These are phyloP conservation scores for Mycena rosella DNA, from an alignment of 768 basidiomycete genomes.

Conservation along the genomic window DNA sequence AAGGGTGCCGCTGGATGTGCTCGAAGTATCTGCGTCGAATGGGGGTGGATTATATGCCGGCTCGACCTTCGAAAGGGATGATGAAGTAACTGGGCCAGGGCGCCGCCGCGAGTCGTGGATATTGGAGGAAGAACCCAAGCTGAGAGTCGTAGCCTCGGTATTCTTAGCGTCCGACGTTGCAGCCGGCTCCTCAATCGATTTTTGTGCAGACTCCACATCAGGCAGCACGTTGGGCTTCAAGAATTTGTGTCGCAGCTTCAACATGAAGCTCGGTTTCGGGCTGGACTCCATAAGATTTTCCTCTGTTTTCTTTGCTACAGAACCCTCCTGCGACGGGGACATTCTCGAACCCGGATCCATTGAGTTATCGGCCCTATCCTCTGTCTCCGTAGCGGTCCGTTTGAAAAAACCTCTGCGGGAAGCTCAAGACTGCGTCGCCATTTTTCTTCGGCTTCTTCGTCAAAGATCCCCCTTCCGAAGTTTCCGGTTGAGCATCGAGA, in stretches of 20 bases:
- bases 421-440: background rate
- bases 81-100: background rate
- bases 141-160: background rate
- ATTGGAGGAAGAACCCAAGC: background rate
- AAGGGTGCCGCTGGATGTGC: background rate
- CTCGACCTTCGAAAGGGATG: background rate
- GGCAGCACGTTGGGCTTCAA: background rate
- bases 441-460: background rate
- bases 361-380: background rate
- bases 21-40: background rate
- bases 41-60: background rate
- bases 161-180: background rate
- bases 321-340: background rate
- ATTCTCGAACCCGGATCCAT: background rate
- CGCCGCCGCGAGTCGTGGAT: background rate
- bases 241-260: conserved; percentile 15
- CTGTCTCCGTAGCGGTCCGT: background rate
- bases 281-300: too few species aligned
- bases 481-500: background rate
- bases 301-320: background rate
- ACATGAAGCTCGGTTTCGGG: conserved; percentile 5
- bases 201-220: background rate
- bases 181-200: background rate
- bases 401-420: background rate
- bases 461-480: background rate